Conservation (phyloP, 108 stramenopile genomes). For the Cyclotella choctawhatcheeana region DNA sequence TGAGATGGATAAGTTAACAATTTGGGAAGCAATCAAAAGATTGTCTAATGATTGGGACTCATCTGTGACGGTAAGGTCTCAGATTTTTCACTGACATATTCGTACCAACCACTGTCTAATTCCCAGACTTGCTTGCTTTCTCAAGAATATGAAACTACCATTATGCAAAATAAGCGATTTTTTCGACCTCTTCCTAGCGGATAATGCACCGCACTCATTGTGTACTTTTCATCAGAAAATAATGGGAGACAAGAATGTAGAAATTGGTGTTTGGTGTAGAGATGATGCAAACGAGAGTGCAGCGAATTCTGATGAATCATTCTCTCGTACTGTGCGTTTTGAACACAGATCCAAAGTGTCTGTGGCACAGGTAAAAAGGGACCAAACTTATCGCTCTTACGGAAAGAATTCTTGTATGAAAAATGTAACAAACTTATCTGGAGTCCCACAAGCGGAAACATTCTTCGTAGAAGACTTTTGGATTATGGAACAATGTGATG, state of each 20-base stretch:
- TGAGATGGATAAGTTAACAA: background rate
- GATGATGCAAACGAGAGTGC: conserved; percentile 19
- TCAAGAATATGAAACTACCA: conserved; percentile 15
- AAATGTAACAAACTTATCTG: conserved; percentile 34
- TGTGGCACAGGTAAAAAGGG: conserved; percentile 30
- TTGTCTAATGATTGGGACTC: conserved; percentile 17
- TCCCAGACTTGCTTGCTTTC: too few relatives aligned
- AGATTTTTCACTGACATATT: background rate
- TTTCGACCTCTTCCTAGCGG: conserved; percentile 33
- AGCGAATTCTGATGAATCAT: conserved; percentile 8
- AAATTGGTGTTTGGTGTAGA: conserved; percentile 18
- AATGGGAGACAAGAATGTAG: conserved; percentile 61
- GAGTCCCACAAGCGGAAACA: conserved; percentile 50
- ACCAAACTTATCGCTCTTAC: conserved; percentile 39
- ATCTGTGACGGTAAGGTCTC: background rate
- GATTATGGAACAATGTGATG: conserved; percentile 53
- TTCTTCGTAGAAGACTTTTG: conserved; percentile 77
- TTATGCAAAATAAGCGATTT: conserved; percentile 24
- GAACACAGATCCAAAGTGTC: conserved; percentile 29
- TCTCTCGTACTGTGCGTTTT: conserved; percentile 27
- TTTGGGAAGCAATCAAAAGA: conserved; percentile 21
- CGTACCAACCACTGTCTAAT: background rate
- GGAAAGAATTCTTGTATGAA: conserved; percentile 30
- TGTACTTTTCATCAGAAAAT: conserved; percentile 31
- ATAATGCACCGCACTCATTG: conserved; percentile 28